phyloP scores from a whole-genome alignment of 192 early-diverging fungal genomes.

The Backusella tarrabulga region DNA sequence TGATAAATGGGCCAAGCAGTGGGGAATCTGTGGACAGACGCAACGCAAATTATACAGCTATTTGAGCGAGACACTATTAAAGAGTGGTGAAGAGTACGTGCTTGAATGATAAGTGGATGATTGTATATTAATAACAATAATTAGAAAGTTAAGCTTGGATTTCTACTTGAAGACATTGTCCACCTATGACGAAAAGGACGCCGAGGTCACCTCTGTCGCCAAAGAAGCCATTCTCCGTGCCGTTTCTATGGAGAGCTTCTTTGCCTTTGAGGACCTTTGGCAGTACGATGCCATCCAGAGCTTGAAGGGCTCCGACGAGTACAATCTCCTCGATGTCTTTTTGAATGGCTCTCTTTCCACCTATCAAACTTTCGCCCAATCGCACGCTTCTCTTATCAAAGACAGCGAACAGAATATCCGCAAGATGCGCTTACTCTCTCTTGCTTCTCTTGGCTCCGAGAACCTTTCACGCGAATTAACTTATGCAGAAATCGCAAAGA shows the following conservation, averaged over 20 bases:
- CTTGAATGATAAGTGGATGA: not conserved
- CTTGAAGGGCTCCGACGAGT: slow-evolving; percentile 55
- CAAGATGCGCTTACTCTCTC: slow-evolving; percentile 87
- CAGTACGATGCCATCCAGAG: slow-evolving; percentile 62
- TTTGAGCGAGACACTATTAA: slow-evolving; percentile 61
- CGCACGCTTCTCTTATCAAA: slow-evolving; percentile 51
- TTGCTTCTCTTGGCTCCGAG: slow-evolving; percentile 75
- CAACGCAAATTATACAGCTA: slow-evolving; percentile 60
- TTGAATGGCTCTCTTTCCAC: slow-evolving; percentile 62
- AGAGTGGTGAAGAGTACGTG: slow-evolving; percentile 54
- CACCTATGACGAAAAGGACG: slow-evolving; percentile 45
- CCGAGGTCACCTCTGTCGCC: slow-evolving; percentile 38
- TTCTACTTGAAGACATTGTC: slow-evolving; percentile 70
- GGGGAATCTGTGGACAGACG: slow-evolving; percentile 61
- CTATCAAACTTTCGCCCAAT: slow-evolving; percentile 59
- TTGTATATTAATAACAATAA: not conserved
- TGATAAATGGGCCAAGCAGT: slow-evolving; percentile 65
- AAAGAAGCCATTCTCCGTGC: slow-evolving; percentile 62
- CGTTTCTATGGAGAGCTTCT: slow-evolving; percentile 65
- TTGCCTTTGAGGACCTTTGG: slow-evolving; percentile 77
- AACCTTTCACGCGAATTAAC: slow-evolving; percentile 67
- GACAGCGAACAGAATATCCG: slow-evolving; percentile 57
- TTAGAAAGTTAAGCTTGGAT: slow-evolving; percentile 36
- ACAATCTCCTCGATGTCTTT: slow-evolving; percentile 71
- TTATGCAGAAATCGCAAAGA: slow-evolving; percentile 71